Base-by-base conservation (phyloP, 2,329 filamentous ascomycete species). In the Calonectria pseudoreteaudii region DNA sequence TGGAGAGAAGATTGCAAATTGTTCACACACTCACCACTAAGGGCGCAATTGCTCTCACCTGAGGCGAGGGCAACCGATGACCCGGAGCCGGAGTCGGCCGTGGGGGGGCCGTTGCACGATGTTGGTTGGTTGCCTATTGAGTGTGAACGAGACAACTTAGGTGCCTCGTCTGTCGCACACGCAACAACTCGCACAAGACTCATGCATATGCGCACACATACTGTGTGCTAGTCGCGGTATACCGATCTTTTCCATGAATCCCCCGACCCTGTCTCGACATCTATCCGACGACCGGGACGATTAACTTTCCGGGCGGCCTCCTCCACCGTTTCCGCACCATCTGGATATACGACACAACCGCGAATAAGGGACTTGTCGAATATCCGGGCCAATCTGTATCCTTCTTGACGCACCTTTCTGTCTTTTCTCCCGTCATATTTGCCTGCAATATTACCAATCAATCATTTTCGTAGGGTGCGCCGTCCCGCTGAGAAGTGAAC, bases 401-500 rank as follows among this genome's bases (percentile, higher is more conserved):
- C 64, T 18, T 58, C 41, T 65, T 41, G 56, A 34, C 36, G 26
- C 44, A 41, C 70, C 70, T 68, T 58, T 72, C 71, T 64, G 64
- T 73, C 70, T 70, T 72, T 71, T 72, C 68, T 75, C 70, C 73
- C 56, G 68, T 73, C 70, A 73, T 71, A 34, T 52, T 49, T 60
- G 49, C 66, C 66, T 53, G 70, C 67, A 64, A 58, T 50, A 74
- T 77, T 74, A 71, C 74, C 73, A 75, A 76, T 70, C 75, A 73
- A 36, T 65, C 62, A 68, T 70, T 70, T 72, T 60, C 66, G 52
- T 60, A 58, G 50, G 36, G 71, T 74, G 68, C 70, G 69, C 66
- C 66, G 66, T 72, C 52, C 49, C 70, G 56, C 64, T 50, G 41
- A 66, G 62, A 66, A 64, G 52, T 30, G 66, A 31, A 68, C 56